Evolutionary conservation across 352 stramenopile genomes (phyloP).

Genomic region (Pythium volutum): DNA sequence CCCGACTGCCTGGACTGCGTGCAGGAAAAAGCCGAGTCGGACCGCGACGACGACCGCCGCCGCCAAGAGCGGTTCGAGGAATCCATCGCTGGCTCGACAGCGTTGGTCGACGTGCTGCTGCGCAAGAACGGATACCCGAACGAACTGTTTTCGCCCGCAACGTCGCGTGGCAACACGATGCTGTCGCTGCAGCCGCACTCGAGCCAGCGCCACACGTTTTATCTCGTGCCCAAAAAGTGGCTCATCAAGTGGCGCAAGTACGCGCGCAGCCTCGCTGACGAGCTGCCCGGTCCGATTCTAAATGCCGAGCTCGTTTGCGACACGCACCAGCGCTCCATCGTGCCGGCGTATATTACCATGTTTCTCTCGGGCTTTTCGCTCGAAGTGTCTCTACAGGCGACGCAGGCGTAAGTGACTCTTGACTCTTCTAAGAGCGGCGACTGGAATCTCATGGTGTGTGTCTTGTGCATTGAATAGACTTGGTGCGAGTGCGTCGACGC

Average conservation of each 20-base stretch:
- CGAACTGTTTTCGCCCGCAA: slow-evolving; percentile 68
- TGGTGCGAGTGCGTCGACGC: slow-evolving; percentile 43
- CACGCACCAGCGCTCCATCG: slow-evolving; percentile 72
- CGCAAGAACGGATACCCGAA: slow-evolving; percentile 79
- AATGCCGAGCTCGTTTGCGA: slow-evolving; percentile 81
- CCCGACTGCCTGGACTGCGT: slow-evolving; percentile 61
- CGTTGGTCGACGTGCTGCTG: slow-evolving; percentile 66
- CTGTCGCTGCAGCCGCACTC: slow-evolving; percentile 42
- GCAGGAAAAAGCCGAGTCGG: slow-evolving; percentile 46
- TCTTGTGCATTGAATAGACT: slow-evolving; percentile 30
- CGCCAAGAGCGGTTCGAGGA: slow-evolving; percentile 62
- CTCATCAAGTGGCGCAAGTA: slow-evolving; percentile 77
- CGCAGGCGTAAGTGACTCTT: slow-evolving; percentile 40
- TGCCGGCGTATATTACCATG: slow-evolving; percentile 83
- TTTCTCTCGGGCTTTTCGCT: slow-evolving; percentile 83
- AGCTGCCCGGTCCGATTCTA: slow-evolving; percentile 63
- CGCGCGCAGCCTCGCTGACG: slow-evolving; percentile 56
- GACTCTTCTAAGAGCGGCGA: not conserved
- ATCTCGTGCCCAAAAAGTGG: slow-evolving; percentile 86
- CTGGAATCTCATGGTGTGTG: not conserved
- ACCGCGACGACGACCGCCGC: slow-evolving; percentile 48
- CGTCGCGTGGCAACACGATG: slow-evolving; percentile 43
- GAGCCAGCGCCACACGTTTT: slow-evolving; percentile 55
- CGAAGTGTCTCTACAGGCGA: slow-evolving; percentile 70
- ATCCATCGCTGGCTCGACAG: slow-evolving; percentile 59